Conservation (phyloP, 2,329 filamentous ascomycete species). For the Blastomyces percursus region DNA sequence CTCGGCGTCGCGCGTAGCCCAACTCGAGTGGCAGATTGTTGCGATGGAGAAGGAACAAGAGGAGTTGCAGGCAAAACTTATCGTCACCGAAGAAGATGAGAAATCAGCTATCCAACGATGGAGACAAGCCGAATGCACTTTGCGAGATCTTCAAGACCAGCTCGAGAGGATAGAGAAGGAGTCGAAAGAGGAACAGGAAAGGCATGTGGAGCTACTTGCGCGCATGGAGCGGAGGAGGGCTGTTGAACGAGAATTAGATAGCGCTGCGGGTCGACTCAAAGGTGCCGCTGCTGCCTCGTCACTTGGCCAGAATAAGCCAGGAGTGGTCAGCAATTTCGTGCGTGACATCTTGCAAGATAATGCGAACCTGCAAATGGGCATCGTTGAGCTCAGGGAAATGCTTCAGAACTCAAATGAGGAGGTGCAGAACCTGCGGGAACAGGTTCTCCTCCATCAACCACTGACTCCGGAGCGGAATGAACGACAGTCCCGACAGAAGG, state of each 20-base stretch:
- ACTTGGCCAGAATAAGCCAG: conserved; percentile 47
- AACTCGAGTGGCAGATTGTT: conserved; percentile 69
- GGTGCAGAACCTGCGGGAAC: conserved; percentile 74
- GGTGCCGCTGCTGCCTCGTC: conserved; percentile 64
- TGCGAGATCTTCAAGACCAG: conserved; percentile 72
- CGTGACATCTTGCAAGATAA: conserved; percentile 94
- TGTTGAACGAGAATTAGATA: conserved; percentile 71
- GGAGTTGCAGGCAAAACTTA: conserved; percentile 56
- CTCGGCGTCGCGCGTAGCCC: conserved; percentile 61
- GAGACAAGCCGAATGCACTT: conserved; percentile 70
- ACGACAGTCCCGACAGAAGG: conserved; percentile 17
- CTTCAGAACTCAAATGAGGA: conserved; percentile 86
- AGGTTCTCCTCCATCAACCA: conserved; percentile 69
- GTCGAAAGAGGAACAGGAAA: conserved; percentile 64
- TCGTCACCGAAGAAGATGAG: conserved; percentile 60
- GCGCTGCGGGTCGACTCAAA: conserved; percentile 68
- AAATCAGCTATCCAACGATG: conserved; percentile 70
- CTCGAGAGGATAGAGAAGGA: conserved; percentile 82
- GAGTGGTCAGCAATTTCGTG: conserved; percentile 89
- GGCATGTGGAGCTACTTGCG: conserved; percentile 67
- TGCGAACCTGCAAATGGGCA: conserved; percentile 80
- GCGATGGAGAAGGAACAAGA: conserved; percentile 74
- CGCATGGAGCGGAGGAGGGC: conserved; percentile 75
- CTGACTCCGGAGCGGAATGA: conserved; percentile 28
- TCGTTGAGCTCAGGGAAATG: conserved; percentile 83